These are phyloP conservation scores for Cornus florida DNA, from an alignment of 148 eudicot species.

Conservation along the genomic window DNA sequence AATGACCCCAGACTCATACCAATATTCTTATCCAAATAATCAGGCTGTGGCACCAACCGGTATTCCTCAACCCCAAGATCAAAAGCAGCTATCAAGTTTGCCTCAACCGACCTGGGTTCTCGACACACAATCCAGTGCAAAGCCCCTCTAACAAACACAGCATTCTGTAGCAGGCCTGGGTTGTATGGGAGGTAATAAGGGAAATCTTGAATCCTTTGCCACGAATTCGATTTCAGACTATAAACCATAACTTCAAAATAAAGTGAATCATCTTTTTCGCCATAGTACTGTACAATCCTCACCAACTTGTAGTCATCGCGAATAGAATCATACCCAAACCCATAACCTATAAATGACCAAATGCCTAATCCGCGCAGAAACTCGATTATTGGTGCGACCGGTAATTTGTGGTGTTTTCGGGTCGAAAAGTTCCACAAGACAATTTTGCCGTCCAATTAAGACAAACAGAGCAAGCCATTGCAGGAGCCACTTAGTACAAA, in stretches of 20 bases:
- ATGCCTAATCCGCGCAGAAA: not conserved
- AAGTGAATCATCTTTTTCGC: not conserved
- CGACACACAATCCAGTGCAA: slow-evolving; percentile 43
- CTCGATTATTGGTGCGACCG: slow-evolving; percentile 9
- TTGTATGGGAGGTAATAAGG: slow-evolving; percentile 24
- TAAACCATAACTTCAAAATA: slow-evolving; percentile 36
- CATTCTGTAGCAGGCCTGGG: not conserved
- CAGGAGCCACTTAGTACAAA: slow-evolving; percentile 37
- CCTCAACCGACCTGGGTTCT: not conserved
- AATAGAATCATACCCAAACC: slow-evolving; percentile 43
- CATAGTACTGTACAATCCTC: slow-evolving; percentile 31
- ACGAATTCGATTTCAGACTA: slow-evolving; percentile 34
- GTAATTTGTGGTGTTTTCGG: slow-evolving; percentile 14
- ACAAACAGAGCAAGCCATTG: slow-evolving; percentile 39
- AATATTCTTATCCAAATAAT: not conserved
- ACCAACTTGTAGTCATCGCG: not conserved
- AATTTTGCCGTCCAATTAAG: slow-evolving; percentile 8
- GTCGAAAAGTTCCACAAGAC: slow-evolving; percentile 36
- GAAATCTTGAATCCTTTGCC: slow-evolving; percentile 34
- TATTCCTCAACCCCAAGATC: too few species aligned
- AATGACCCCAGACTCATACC: slow-evolving; percentile 18
- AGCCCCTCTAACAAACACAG: not conserved
- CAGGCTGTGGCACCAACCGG: slow-evolving; percentile 25
- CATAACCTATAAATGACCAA: slow-evolving; percentile 17
- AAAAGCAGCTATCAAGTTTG: not conserved